Evolutionary conservation across 164 flowering plant species (phyloP).

Genomic region (Santalum album): DNA sequence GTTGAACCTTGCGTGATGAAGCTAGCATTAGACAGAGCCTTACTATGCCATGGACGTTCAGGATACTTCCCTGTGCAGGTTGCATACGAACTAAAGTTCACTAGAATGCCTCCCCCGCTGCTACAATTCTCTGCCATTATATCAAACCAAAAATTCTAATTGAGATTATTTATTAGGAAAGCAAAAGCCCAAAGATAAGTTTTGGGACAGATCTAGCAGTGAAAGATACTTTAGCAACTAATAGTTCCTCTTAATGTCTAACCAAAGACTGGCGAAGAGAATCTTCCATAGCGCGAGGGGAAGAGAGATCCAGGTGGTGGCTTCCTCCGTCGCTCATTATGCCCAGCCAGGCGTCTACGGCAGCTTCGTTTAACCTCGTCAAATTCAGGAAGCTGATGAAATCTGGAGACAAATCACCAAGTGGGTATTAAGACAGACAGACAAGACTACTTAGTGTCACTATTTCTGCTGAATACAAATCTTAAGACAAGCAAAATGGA

Average conservation of each 20-base stretch:
- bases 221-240: background rate
- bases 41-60: conserved; percentile 40
- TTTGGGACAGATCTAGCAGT: background rate
- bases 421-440: too few species aligned
- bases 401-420: conserved; percentile 52
- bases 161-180: too few species aligned
- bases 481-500: too few species aligned
- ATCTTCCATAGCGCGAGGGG: conserved; percentile 48
- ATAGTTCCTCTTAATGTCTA: conserved; percentile 23
- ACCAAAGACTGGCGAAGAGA: conserved; percentile 58
- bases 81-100: conserved; percentile 59
- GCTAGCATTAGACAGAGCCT: conserved; percentile 31
- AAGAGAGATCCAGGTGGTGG: conserved; percentile 66
- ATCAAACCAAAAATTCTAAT: conserved; percentile 1
- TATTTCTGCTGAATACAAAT: too few species aligned
- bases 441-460: too few species aligned
- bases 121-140: conserved; percentile 41
- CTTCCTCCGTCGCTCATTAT: conserved; percentile 93
- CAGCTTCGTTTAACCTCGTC: conserved; percentile 96
- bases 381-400: conserved; percentile 87
- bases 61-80: conserved; percentile 27
- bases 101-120: conserved; percentile 51
- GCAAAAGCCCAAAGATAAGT: too few species aligned
- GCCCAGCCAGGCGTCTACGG: conserved; percentile 92
- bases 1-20: conserved; percentile 37